Evolutionary conservation across 2,329 filamentous ascomycete genomes (phyloP).

Genomic region (Talaromyces amestolkiae): DNA sequence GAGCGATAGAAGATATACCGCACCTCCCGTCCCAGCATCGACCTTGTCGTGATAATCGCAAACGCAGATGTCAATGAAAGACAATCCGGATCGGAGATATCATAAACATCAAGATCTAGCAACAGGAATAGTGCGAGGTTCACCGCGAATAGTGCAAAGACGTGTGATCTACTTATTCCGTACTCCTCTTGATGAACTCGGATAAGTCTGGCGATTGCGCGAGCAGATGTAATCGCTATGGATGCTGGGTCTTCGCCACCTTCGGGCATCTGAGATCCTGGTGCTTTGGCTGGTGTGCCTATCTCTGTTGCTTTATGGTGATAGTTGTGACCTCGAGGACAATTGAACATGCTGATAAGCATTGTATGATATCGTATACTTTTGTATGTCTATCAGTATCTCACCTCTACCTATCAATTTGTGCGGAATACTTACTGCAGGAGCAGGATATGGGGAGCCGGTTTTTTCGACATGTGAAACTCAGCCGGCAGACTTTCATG

Average conservation of each 20-base stretch:
- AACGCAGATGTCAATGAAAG: slow-evolving; percentile 36
- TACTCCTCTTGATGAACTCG: slow-evolving; percentile 34
- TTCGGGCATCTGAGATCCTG: slow-evolving; percentile 14
- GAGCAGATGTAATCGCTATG: slow-evolving; percentile 32
- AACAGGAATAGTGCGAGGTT: slow-evolving; percentile 39
- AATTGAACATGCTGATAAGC: slow-evolving; percentile 37
- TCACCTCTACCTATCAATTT: neutral
- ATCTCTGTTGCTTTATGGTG: neutral
- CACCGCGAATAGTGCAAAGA: slow-evolving; percentile 40
- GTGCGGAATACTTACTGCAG: slow-evolving; percentile 25
- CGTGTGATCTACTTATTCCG: slow-evolving; percentile 35
- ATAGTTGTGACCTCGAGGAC: slow-evolving; percentile 24
- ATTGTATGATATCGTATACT: slow-evolving; percentile 39
- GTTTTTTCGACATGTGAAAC: slow-evolving; percentile 28
- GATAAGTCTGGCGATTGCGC: slow-evolving; percentile 30
- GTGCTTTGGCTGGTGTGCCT: neutral
- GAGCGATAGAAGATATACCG: slow-evolving; percentile 39
- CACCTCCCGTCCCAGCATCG: slow-evolving; percentile 33
- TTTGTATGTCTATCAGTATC: slow-evolving; percentile 5
- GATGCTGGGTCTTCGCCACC: slow-evolving; percentile 4
- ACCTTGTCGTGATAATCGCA: slow-evolving; percentile 34
- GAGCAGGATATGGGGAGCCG: slow-evolving; percentile 36
- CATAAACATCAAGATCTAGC: slow-evolving; percentile 26
- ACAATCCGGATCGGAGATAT: slow-evolving; percentile 37
- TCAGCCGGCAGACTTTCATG: slow-evolving; percentile 29